Conservation (phyloP, 257 asterid genomes). For the Solanum microdontum region DNA sequence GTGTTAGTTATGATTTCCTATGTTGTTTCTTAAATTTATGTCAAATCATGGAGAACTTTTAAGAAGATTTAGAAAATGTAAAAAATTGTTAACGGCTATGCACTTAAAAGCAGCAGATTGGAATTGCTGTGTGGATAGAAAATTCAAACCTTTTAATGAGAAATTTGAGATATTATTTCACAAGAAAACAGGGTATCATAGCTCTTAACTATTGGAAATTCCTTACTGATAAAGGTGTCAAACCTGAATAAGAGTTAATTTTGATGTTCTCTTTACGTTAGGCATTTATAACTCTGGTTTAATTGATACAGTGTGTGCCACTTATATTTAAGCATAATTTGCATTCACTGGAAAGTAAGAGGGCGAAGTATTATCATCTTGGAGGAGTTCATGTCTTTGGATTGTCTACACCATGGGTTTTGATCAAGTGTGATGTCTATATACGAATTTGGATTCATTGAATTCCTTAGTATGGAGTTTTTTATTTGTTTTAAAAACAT, state of each 20-base stretch:
- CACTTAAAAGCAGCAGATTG: not conserved
- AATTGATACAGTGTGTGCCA: not conserved
- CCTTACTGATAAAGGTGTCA: not conserved
- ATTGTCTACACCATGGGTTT: not conserved
- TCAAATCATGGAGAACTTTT: not conserved
- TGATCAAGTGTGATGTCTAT: not conserved
- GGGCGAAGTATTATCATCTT: not conserved
- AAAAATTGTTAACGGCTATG: not conserved
- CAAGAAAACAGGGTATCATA: not conserved
- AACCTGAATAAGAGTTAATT: not conserved
- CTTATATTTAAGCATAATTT: not conserved
- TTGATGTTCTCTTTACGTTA: not conserved
- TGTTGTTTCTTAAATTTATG: not conserved
- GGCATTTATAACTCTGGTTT: not conserved
- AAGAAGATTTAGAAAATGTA: not conserved
- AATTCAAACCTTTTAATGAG: not conserved
- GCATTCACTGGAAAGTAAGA: not conserved
- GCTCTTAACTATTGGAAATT: not conserved
- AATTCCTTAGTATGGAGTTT: not conserved
- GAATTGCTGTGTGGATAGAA: not conserved
- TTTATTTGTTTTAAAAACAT: not conserved
- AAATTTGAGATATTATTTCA: not conserved
- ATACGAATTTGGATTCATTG: not conserved
- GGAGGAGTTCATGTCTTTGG: not conserved
- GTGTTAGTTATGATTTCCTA: not conserved